Evolutionary conservation across 1,284 basidiomycete genomes (phyloP).

Genomic region (Boletus semigastroideus): DNA sequence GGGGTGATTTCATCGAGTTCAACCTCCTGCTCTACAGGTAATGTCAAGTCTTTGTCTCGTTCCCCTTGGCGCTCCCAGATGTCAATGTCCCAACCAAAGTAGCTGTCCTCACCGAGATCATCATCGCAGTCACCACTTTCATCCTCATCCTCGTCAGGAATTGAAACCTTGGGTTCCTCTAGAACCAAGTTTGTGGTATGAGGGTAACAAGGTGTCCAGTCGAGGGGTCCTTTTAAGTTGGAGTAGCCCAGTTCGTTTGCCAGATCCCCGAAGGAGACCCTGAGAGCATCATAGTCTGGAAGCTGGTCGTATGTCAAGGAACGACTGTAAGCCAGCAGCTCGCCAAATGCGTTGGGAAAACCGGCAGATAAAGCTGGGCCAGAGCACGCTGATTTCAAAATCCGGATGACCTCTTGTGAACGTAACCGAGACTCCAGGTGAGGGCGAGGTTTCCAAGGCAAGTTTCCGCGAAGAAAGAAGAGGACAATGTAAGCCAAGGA

Average conservation of each 20-base stretch:
- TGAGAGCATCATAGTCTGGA: constrained; percentile 3
- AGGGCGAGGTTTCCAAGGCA: constrained; percentile 6
- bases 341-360: constrained; percentile 1
- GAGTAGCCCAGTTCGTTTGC: background rate
- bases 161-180: background rate
- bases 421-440: background rate
- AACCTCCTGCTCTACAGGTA: background rate
- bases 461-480: constrained; percentile 4
- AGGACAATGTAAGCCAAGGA: background rate
- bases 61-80: background rate
- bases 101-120: constrained; percentile 1
- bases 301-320: background rate
- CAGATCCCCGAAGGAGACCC: background rate
- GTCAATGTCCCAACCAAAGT: constrained; percentile 1
- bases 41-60: background rate
- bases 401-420: constrained; percentile 1
- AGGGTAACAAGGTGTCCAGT: constrained; percentile 4
- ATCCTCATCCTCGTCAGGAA: background rate
- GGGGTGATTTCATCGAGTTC: background rate
- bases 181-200: background rate
- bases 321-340: constrained; percentile 2
- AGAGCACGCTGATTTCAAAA: constrained; percentile 2
- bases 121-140: background rate
- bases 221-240: background rate
- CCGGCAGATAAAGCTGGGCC: background rate